Conservation (phyloP, 441 rosid genomes). For the Populus trichocarpa region DNA sequence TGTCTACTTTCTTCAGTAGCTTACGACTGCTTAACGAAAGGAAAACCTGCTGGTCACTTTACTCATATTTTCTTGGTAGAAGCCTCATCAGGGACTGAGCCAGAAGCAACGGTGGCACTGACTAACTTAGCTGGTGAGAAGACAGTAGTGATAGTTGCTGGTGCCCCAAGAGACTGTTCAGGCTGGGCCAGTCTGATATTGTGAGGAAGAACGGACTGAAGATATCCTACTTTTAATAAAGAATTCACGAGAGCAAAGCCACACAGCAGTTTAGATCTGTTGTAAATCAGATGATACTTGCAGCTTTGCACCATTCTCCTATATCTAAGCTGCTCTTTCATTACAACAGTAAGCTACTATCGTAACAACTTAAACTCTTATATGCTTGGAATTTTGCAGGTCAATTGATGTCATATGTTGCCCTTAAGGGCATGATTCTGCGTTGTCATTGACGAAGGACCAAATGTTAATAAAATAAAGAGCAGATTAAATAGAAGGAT, state of each 20-base stretch:
- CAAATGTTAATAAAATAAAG: too few relatives aligned
- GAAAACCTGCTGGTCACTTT: conserved; percentile 31
- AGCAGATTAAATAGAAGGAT: too few relatives aligned
- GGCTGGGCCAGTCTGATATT: conserved; percentile 32
- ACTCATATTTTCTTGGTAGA: conserved; percentile 36
- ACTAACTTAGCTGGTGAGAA: conserved; percentile 26
- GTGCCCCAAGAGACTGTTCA: conserved; percentile 16
- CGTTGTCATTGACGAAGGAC: too few relatives aligned
- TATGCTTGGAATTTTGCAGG: too few relatives aligned
- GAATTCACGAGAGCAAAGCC: conserved; percentile 19
- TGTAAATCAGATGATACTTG: neutral
- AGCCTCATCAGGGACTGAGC: conserved; percentile 37
- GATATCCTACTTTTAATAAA: conserved; percentile 37
- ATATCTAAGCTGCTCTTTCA: neutral
- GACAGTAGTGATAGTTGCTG: conserved; percentile 31
- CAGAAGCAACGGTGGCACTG: conserved; percentile 36
- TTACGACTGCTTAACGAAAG: conserved; percentile 31
- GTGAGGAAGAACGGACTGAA: conserved; percentile 28
- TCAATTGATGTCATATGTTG: too few relatives aligned
- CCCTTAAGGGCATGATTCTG: too few relatives aligned
- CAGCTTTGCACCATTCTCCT: neutral
- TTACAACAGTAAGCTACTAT: neutral
- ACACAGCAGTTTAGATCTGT: conserved; percentile 4
- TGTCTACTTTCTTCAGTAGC: conserved; percentile 34
- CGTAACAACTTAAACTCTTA: too few relatives aligned